phyloP scores from a whole-genome alignment of 371 early-diverging fungal species.

The Coemansia sp. region DNA sequence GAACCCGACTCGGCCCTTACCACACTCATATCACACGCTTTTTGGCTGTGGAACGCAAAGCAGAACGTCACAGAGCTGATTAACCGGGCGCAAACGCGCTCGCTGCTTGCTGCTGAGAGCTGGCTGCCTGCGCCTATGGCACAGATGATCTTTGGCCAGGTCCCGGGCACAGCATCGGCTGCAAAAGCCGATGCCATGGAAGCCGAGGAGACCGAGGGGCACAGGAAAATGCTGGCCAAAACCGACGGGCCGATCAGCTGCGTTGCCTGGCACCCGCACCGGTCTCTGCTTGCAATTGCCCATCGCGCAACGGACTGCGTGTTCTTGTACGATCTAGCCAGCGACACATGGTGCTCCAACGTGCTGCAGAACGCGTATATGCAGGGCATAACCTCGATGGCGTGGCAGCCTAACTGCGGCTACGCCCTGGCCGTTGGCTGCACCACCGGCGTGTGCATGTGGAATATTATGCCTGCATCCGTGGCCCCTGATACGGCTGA shows the following conservation, averaged over 20 bases:
- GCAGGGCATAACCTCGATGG: constrained; percentile 41
- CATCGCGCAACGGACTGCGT: constrained; percentile 40
- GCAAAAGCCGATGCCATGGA: constrained; percentile 21
- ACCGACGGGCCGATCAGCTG: constrained; percentile 40
- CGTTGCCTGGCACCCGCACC: constrained; percentile 48
- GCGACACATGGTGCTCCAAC: constrained; percentile 42
- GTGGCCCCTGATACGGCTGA: background rate
- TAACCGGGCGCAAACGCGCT: constrained; percentile 1
- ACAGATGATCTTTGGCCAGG: constrained; percentile 19
- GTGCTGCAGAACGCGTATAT: constrained; percentile 40
- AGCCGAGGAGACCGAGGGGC: constrained; percentile 19
- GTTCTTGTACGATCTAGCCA: constrained; percentile 42
- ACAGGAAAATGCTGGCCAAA: constrained; percentile 35
- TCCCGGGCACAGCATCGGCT: constrained; percentile 27
- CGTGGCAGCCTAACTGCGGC: constrained; percentile 50
- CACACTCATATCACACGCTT: constrained; percentile 6
- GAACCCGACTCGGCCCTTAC: constrained; percentile 9
- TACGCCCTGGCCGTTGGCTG: constrained; percentile 47
- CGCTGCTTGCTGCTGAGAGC: constrained; percentile 26
- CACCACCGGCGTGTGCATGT: constrained; percentile 44
- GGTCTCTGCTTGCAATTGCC: constrained; percentile 38
- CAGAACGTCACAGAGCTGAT: constrained; percentile 16
- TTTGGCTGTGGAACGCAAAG: constrained; percentile 45
- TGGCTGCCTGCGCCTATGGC: constrained; percentile 35
- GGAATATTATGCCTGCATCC: constrained; percentile 28